Conservation (phyloP, 257 asterid species). For the Voacanga thouarsii region DNA sequence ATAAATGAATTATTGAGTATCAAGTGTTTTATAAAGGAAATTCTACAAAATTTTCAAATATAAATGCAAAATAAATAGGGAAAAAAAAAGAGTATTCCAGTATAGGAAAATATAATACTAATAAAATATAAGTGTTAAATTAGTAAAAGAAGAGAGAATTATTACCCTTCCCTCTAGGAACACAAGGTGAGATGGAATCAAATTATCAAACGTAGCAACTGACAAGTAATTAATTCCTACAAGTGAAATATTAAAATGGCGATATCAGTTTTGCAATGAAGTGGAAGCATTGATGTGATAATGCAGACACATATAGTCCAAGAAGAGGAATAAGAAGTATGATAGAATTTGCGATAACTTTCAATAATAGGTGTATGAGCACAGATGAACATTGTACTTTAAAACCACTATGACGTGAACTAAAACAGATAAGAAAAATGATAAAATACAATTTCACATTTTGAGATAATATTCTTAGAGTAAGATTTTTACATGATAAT, state of each 20-base stretch:
- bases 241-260: conserved; percentile 5
- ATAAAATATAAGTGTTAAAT: background rate
- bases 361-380: background rate
- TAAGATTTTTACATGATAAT: background rate
- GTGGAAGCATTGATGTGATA: background rate
- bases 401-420: background rate
- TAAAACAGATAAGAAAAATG: no score
- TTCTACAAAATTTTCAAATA: background rate
- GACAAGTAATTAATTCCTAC: conserved; percentile 92
- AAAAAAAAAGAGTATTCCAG: background rate
- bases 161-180: conserved; percentile 76
- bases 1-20: background rate
- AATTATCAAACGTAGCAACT: conserved; percentile 77
- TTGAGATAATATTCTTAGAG: background rate
- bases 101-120: background rate
- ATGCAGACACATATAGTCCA: background rate
- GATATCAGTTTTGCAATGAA: background rate
- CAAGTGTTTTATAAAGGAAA: background rate
- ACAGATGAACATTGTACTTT: background rate
- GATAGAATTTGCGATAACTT: background rate
- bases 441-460: background rate
- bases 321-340: background rate
- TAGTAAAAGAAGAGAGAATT: conserved; percentile 9
- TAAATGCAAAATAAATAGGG: background rate
- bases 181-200: conserved; percentile 77